Conservation (phyloP, 2,329 filamentous ascomycete genomes). For the Leptographium procerum region DNA sequence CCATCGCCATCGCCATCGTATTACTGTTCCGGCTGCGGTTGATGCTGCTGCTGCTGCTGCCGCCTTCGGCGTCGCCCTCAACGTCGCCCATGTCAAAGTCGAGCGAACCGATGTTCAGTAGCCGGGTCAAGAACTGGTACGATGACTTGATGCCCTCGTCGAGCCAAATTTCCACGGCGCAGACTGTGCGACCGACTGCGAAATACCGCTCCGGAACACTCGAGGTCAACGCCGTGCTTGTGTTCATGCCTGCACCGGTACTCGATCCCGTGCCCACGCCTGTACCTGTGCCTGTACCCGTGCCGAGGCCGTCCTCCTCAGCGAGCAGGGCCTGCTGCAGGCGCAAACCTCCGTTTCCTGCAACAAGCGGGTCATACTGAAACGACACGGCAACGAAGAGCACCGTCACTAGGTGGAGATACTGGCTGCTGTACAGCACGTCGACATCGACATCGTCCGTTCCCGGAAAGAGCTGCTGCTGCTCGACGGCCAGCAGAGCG, state of each 20-base stretch:
- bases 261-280: too few relatives aligned
- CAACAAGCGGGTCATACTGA: slow-evolving; percentile 20
- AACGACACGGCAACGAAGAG: slow-evolving; percentile 21
- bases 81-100: slow-evolving; percentile 16
- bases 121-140: slow-evolving; percentile 18
- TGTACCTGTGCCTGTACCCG: too few relatives aligned
- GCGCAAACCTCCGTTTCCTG: slow-evolving; percentile 10
- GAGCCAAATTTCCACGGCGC: slow-evolving; percentile 17
- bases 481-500: slow-evolving; percentile 18
- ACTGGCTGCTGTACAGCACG: slow-evolving; percentile 17
- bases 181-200: slow-evolving; percentile 15
- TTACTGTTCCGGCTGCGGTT: not conserved
- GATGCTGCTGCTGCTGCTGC: not conserved
- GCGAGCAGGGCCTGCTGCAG: slow-evolving; percentile 18
- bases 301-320: slow-evolving; percentile 16
- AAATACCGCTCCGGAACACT: slow-evolving; percentile 18
- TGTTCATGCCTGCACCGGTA: not conserved
- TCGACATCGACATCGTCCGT: slow-evolving; percentile 18
- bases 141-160: slow-evolving; percentile 19
- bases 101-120: slow-evolving; percentile 20
- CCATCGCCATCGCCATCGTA: not conserved
- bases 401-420: slow-evolving; percentile 18
- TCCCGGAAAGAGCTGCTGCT: slow-evolving; percentile 16
- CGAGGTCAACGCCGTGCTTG: slow-evolving; percentile 2
- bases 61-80: not conserved